Conservation (phyloP, 768 basidiomycete species). For the Leccinum subgranulosum region DNA sequence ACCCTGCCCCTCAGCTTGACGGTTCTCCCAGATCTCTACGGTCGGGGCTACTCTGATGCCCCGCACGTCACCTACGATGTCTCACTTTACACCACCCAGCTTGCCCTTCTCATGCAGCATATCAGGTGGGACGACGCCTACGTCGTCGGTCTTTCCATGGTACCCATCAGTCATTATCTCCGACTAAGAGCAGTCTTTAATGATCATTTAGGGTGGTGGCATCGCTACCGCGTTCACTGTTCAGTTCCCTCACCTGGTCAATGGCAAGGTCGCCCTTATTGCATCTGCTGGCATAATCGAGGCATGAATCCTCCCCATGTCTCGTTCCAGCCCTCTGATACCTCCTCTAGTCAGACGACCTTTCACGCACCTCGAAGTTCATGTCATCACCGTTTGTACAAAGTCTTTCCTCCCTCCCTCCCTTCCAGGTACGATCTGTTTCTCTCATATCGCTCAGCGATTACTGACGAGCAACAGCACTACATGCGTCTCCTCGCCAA, state of each 20-base stretch:
- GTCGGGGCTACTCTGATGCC: slow-evolving; percentile 80
- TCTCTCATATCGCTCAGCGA: background rate
- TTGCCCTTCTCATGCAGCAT: slow-evolving; percentile 82
- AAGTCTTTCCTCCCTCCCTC: slow-evolving; percentile 56
- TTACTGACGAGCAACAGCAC: slow-evolving; percentile 31
- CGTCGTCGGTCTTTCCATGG: slow-evolving; percentile 77
- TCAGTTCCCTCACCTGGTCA: slow-evolving; percentile 69
- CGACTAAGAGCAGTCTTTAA: background rate
- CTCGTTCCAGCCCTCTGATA: background rate
- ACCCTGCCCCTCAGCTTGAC: slow-evolving; percentile 1
- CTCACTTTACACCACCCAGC: slow-evolving; percentile 65
- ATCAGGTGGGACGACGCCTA: slow-evolving; percentile 66
- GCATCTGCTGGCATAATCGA: slow-evolving; percentile 70
- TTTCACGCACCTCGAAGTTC: slow-evolving; percentile 72
- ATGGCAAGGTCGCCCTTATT: slow-evolving; percentile 61
- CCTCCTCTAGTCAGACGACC: slow-evolving; percentile 49
- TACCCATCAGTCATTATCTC: slow-evolving; percentile 17
- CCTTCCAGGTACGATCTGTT: slow-evolving; percentile 49
- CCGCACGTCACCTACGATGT: slow-evolving; percentile 67
- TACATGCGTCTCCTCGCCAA: slow-evolving; percentile 53
- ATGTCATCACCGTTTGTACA: slow-evolving; percentile 79
- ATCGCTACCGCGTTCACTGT: slow-evolving; percentile 69
- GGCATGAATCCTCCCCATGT: slow-evolving; percentile 31
- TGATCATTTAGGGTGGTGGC: slow-evolving; percentile 60
- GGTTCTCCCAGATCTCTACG: slow-evolving; percentile 62